Evolutionary conservation across 352 stramenopile species (phyloP), one percentile per base, ranked within the genome.

Genomic region (Phytophthora colocasiae): DNA sequence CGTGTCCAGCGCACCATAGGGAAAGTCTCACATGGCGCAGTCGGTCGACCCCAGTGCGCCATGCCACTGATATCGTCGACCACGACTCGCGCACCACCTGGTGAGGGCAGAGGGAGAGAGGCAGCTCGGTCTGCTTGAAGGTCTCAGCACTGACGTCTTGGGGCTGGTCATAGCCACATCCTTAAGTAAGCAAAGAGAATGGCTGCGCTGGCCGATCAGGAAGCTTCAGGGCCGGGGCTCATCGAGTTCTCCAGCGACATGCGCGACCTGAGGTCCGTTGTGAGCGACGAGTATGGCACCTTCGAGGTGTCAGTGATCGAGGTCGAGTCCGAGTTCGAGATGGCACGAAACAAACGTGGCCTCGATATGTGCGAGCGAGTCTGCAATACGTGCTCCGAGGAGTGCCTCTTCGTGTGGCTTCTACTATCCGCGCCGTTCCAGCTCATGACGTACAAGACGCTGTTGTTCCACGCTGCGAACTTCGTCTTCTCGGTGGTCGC

Each of bases 241-340:
- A 57, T 71, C 27, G 50, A 61, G 48, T 27, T 71, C 39, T 43
- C 29, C 7, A 48, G 55, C 24, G 67, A 68, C 51, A 12, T 48
- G 43, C 53, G 41, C 11, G 49, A 58, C 10, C 19, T 71, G 36
- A 34, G 8, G 8, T 65, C 73, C n/a, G 77, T 66, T 41, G 44
- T 72, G 12, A 70, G 64, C 24, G 80, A 90, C 26, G 77, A 74
- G 49, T 91, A 91, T 52, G 83, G 83, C 44, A 91, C 83, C 19
- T 91, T 91, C 43, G 80, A 91, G 34, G 83, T 90, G 45, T 88
- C 83, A 2, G 53, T 86, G 32, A 85, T 91, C 62, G 83, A 89
- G 6, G 55, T 83, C 29, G 83, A 89, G 24, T 73, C 77, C 2
- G 78, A 87, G 27, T 66, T 45, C 32, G 45, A 48, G 3, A 55